Base-by-base conservation (phyloP, 768 basidiomycete species). In the Scleroderma citrinum region DNA sequence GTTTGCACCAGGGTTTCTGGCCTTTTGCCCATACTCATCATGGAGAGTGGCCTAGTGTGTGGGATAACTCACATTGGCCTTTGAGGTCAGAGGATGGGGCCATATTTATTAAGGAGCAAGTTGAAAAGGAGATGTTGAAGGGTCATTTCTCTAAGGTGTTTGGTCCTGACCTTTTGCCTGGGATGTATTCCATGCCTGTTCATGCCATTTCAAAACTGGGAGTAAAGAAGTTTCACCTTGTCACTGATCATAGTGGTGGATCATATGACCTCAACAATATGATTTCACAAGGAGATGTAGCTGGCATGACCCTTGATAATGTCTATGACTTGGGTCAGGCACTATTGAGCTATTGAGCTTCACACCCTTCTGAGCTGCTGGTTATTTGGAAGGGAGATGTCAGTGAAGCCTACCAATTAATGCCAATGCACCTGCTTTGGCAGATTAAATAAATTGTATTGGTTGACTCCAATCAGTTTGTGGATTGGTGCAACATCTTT, bases 121-220 rank as follows among this genome's bases (percentile, higher is more conserved):
- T 29, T 4, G 4, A 8, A 4, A 29, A 29, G 8, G 26, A 29
- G 8, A 29, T 29, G 4, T 4, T 42, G 43, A 5, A 16, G 1
- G 58, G 56, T 0, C 50, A 55, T 0, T 62, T 48, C 26, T 69
- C 66, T 3, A 14, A 39, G 0, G 34, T 56, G 3, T 70, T 71
- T 40, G 59, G 68, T 1, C 40, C 56, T 0, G 44, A 67, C 0
- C 45, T 64, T 0, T 31, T 53, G 0, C 75, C 70, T 0, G 74
- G 74, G 0, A 78, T 79, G 75, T 66, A 69, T 40, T 59, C 54
- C 20, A 63, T 66, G 40, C 76, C 73, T 0, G 56, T 75, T 0
- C 55, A 67, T 37, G 67, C 64, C 1, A 67, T 77, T 0, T 71
- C 72, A 0, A 77, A 77, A 46, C 74, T 72, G 0, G 73, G 73